These are phyloP conservation scores for Bacterosira constricta DNA, from an alignment of 108 stramenopile species.

Conservation along the genomic window DNA sequence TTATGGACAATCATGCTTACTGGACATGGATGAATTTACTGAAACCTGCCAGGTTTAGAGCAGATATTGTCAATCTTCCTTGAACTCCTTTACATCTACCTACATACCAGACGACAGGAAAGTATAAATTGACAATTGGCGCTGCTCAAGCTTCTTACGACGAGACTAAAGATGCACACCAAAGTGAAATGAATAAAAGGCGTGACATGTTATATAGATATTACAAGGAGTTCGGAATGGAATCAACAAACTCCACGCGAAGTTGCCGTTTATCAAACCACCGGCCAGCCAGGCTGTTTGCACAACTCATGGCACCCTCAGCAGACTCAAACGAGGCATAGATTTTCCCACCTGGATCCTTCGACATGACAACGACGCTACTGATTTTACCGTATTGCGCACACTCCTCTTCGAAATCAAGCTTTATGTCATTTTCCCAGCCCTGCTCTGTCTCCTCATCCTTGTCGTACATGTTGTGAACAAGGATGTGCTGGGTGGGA, in stretches of 20 bases:
- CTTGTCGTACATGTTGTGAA: slow-evolving; percentile 95
- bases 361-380: slow-evolving; percentile 69
- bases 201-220: too few species aligned
- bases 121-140: too few species aligned
- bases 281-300: slow-evolving; percentile 88
- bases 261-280: slow-evolving; percentile 95
- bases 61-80: too few species aligned
- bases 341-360: slow-evolving; percentile 91
- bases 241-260: slow-evolving; percentile 78
- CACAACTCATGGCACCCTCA: slow-evolving; percentile 74
- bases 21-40: too few species aligned
- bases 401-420: slow-evolving; percentile 91
- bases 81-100: too few species aligned
- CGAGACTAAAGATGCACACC: too few species aligned
- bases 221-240: slow-evolving; percentile 23
- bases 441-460: slow-evolving; percentile 88
- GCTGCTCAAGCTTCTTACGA: too few species aligned
- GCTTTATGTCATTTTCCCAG: slow-evolving; percentile 90
- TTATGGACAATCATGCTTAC: too few species aligned
- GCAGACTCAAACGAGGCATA: slow-evolving; percentile 79
- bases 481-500: slow-evolving; percentile 67
- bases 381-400: slow-evolving; percentile 84
- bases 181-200: too few species aligned
- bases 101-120: too few species aligned
- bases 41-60: too few species aligned